Percentiles rank a stretch among this genome's conserved stretches.
These are phyloP conservation scores for Daedalea quercina DNA, from an alignment of 768 basidiomycete species.

Conservation along the genomic window DNA sequence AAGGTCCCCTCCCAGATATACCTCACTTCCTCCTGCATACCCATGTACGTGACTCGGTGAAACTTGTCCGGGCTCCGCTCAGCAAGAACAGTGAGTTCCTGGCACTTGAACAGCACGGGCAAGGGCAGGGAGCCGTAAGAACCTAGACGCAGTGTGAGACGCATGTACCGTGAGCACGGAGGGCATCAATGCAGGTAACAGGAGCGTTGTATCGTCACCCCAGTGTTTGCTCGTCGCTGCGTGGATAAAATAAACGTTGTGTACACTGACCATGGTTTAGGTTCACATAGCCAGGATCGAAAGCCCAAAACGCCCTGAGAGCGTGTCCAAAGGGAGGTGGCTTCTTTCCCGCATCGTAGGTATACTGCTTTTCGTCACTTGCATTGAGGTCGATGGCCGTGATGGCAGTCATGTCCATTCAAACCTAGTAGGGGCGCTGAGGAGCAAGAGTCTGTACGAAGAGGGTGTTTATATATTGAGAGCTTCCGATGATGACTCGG, in stretches of 20 bases:
- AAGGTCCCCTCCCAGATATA: background rate
- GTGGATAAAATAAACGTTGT: background rate
- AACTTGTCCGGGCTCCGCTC: slow-evolving; percentile 17
- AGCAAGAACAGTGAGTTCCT: slow-evolving; percentile 5
- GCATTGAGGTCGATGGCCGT: background rate
- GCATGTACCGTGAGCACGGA: background rate
- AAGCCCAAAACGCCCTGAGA: slow-evolving; percentile 45
- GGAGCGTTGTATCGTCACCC: no score
- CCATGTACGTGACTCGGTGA: slow-evolving; percentile 7
- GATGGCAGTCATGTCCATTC: background rate
- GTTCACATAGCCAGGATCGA: slow-evolving; percentile 55
- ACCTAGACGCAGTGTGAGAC: slow-evolving; percentile 4
- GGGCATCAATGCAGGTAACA: no score
- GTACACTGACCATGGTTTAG: slow-evolving; percentile 49
- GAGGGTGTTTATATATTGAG: no score
- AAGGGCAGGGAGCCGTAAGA: slow-evolving; percentile 17
- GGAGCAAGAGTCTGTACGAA: no score
- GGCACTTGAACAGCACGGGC: slow-evolving; percentile 9
- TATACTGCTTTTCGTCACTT: background rate
- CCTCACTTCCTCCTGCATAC: slow-evolving; percentile 10
- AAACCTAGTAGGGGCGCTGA: no score
- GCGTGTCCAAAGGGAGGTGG: slow-evolving; percentile 51
- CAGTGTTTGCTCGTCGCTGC: no score
- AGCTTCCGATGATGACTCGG: no score
- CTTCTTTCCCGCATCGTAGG: slow-evolving; percentile 14